Conservation (phyloP, 495 filamentous ascomycete genomes). For the Penicillium paxilli region DNA sequence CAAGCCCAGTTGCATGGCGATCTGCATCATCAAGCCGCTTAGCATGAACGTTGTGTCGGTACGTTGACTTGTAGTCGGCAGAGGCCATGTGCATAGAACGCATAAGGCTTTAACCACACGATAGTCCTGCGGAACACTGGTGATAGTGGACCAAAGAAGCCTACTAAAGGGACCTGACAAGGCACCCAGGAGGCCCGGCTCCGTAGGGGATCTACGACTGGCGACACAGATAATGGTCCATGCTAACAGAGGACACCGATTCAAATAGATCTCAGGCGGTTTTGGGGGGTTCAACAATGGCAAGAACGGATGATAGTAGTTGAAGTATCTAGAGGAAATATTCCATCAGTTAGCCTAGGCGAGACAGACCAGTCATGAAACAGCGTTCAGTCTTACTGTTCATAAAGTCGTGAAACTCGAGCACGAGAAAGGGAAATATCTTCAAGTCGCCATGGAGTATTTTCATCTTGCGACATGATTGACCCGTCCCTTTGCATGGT, state of each 20-base stretch:
- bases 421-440: slow-evolving; percentile 41
- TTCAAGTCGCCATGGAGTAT: slow-evolving; percentile 41
- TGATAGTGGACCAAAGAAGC: slow-evolving; percentile 79
- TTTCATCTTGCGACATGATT: slow-evolving; percentile 43
- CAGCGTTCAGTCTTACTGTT: slow-evolving; percentile 37
- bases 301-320: slow-evolving; percentile 80
- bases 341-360: slow-evolving; percentile 9
- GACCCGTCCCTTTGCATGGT: slow-evolving; percentile 40
- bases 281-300: slow-evolving; percentile 74
- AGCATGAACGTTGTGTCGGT: slow-evolving; percentile 89
- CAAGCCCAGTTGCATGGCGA: slow-evolving; percentile 85
- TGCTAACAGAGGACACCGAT: slow-evolving; percentile 74
- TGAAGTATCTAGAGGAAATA: slow-evolving; percentile 61
- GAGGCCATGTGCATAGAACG: slow-evolving; percentile 87
- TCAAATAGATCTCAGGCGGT: slow-evolving; percentile 73
- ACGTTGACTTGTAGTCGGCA: slow-evolving; percentile 82
- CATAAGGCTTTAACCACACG: slow-evolving; percentile 88
- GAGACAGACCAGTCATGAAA: background rate
- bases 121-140: slow-evolving; percentile 79
- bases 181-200: slow-evolving; percentile 66
- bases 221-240: slow-evolving; percentile 87
- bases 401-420: slow-evolving; percentile 42
- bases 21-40: slow-evolving; percentile 90
- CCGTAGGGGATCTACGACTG: slow-evolving; percentile 67
- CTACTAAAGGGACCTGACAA: slow-evolving; percentile 72